These are phyloP conservation scores for Lodderomyces elongisporus DNA, from an alignment of 1,139 yeast genomes.

Conservation along the genomic window DNA sequence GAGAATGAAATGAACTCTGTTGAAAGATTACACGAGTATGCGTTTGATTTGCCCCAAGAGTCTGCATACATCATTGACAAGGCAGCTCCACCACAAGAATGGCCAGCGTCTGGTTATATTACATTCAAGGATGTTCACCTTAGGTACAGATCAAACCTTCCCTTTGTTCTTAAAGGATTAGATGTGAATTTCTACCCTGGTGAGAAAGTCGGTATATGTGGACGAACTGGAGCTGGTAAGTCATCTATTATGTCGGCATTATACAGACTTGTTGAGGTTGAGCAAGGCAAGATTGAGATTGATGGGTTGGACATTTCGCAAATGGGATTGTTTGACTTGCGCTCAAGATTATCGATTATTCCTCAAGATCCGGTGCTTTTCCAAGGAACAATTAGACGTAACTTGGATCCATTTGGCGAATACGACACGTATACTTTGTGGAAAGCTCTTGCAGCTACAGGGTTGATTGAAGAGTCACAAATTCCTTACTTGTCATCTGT, in stretches of 20 bases:
- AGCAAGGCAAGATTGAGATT: conserved; percentile 68
- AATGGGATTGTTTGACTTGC: conserved; percentile 52
- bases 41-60: conserved; percentile 62
- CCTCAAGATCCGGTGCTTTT: conserved; percentile 80
- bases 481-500: conserved; percentile 1
- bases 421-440: conserved; percentile 49
- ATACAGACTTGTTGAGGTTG: conserved; percentile 85
- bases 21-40: conserved; percentile 41
- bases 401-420: conserved; percentile 61
- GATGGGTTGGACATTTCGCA: conserved; percentile 73
- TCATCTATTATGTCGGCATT: conserved; percentile 92
- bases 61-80: conserved; percentile 59
- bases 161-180: conserved; percentile 83
- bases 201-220: conserved; percentile 89
- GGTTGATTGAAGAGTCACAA: conserved; percentile 40
- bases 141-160: conserved; percentile 81
- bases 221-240: conserved; percentile 91
- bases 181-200: conserved; percentile 71
- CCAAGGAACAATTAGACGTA: conserved; percentile 59
- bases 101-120: conserved; percentile 85
- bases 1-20: conserved; percentile 47
- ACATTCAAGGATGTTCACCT: conserved; percentile 70
- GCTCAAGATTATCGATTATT: conserved; percentile 62
- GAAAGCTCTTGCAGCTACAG: conserved; percentile 55
- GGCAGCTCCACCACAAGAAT: conserved; percentile 62